Percentiles rank a stretch among this genome's conserved stretches.
Evolutionary conservation across 495 filamentous ascomycete species (phyloP).

Genomic region (Immersiella caudata): DNA sequence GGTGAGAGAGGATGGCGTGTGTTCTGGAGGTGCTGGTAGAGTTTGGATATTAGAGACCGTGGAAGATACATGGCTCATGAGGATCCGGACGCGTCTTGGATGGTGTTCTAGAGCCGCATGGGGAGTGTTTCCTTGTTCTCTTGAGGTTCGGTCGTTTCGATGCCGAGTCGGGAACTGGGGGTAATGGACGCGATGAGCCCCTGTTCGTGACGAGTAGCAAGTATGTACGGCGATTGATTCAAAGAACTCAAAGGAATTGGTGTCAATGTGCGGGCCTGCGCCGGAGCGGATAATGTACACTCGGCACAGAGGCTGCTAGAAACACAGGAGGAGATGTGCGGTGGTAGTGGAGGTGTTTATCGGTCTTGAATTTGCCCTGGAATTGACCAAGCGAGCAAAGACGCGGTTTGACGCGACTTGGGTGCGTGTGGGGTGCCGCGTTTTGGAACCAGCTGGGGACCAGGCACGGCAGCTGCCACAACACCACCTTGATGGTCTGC

Average conservation of each 20-base stretch:
- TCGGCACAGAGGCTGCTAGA: not conserved
- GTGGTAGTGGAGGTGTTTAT: slow-evolving; percentile 16
- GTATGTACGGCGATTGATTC: slow-evolving; percentile 4
- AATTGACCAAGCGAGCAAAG: slow-evolving; percentile 16
- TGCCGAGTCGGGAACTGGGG: not conserved
- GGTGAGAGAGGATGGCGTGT: slow-evolving; percentile 82
- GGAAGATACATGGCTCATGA: slow-evolving; percentile 82
- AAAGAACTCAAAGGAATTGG: not conserved
- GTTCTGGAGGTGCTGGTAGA: slow-evolving; percentile 83
- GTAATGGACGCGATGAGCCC: not conserved
- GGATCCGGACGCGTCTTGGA: slow-evolving; percentile 22
- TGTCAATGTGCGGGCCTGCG: not conserved
- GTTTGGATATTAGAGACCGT: slow-evolving; percentile 80
- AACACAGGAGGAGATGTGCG: not conserved
- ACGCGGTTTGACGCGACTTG: slow-evolving; percentile 24
- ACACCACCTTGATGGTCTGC: not conserved
- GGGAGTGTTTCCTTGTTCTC: not conserved
- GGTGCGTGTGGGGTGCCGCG: not conserved
- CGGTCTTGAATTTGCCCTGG: slow-evolving; percentile 1
- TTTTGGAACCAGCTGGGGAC: not conserved
- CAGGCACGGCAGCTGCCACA: not conserved
- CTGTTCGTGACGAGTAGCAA: not conserved
- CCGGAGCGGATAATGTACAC: not conserved
- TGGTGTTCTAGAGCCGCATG: slow-evolving; percentile 8
- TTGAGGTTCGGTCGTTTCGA: not conserved